Percentiles rank a stretch among this genome's conserved stretches.
These are phyloP conservation scores for Pueraria montana DNA, from an alignment of 306 rosid genomes.

Conservation along the genomic window DNA sequence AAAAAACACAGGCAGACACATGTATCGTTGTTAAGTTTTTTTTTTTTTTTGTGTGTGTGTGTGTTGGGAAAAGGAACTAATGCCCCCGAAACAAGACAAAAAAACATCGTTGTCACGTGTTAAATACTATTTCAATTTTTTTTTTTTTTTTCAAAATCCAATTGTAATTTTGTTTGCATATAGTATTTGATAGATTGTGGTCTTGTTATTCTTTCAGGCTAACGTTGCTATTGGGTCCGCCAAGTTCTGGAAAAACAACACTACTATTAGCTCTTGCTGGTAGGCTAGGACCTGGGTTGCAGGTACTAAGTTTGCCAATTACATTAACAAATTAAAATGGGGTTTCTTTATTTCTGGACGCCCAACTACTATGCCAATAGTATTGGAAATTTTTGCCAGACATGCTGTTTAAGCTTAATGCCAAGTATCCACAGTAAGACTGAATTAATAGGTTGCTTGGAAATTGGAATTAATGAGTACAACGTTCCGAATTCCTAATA, in stretches of 20 bases:
- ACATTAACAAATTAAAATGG: neutral
- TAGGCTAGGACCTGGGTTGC: conserved; percentile 82
- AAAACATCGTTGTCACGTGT: neutral
- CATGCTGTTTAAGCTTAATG: conserved; percentile 19
- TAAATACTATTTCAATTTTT: neutral
- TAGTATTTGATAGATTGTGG: neutral
- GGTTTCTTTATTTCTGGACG: neutral
- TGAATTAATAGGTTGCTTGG: conserved; percentile 15
- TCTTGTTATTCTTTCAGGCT: conserved; percentile 62
- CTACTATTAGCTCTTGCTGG: conserved; percentile 95
- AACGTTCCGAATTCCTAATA: neutral
- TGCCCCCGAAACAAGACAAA: too few species aligned
- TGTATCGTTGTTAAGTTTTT: too few species aligned
- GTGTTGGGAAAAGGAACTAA: neutral
- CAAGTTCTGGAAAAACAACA: conserved; percentile 97
- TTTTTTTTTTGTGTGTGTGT: neutral
- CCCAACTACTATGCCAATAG: neutral
- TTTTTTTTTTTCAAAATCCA: neutral
- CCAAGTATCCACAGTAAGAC: neutral
- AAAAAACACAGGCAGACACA: neutral
- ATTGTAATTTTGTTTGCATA: neutral
- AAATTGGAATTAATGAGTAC: conserved; percentile 10
- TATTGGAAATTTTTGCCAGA: conserved; percentile 10
- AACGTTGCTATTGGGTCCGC: conserved; percentile 93
- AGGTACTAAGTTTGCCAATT: conserved; percentile 65